Percentiles rank a stretch among this genome's conserved stretches.
Evolutionary conservation across 306 rosid genomes (phyloP).

Genomic region (Arachis stenosperma): DNA sequence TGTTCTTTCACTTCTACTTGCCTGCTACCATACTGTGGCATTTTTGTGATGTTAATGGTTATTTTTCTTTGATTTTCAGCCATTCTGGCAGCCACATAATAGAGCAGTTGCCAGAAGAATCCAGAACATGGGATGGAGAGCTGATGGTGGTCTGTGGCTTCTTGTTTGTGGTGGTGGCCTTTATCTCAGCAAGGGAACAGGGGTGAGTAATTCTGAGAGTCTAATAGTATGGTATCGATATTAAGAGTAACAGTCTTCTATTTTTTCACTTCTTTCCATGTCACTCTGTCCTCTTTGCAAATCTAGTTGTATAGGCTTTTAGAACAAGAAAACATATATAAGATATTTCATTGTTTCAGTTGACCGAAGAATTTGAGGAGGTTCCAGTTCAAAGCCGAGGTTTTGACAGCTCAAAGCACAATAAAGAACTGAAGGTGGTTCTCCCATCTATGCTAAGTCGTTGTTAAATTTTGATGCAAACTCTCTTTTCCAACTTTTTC

Average conservation of each 20-base stretch:
- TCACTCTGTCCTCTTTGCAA: conserved; percentile 16
- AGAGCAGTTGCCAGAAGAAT: conserved; percentile 96
- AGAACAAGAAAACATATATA: not conserved
- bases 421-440: too few relatives aligned
- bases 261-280: conserved; percentile 25
- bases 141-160: conserved; percentile 99
- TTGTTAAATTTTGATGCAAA: too few relatives aligned
- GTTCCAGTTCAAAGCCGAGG: conserved; percentile 97
- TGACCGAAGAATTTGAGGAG: conserved; percentile 95
- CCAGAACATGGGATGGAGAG: conserved; percentile 99
- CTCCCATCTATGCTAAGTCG: too few relatives aligned
- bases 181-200: conserved; percentile 94
- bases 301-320: conserved; percentile 36
- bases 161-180: conserved; percentile 99
- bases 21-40: conserved; percentile 20
- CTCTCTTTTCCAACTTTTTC: too few relatives aligned
- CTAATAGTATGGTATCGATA: conserved; percentile 10
- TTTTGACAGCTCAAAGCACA: too few relatives aligned
- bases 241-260: conserved; percentile 6
- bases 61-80: conserved; percentile 54
- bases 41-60: not conserved
- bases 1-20: conserved; percentile 22
- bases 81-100: conserved; percentile 98
- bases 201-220: conserved; percentile 60
- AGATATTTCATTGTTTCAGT: conserved; percentile 51